Evolutionary conservation across 2,329 filamentous ascomycete genomes (phyloP).

Genomic region (Colletotrichum sp.): DNA sequence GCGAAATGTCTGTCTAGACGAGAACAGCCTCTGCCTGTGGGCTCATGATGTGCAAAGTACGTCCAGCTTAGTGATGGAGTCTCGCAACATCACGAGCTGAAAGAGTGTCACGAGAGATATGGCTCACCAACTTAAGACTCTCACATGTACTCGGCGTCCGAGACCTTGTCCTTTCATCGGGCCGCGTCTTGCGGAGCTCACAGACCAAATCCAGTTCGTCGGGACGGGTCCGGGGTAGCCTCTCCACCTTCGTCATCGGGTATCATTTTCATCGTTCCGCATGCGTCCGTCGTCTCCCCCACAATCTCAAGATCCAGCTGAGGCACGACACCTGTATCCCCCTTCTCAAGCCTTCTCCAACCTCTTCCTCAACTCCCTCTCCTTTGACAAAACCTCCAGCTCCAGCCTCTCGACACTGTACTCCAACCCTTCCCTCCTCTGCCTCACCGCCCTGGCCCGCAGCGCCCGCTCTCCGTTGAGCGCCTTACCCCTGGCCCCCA

Average conservation of each 20-base stretch:
- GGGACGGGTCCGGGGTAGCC: not conserved
- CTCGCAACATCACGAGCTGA: not conserved
- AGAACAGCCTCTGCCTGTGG: not conserved
- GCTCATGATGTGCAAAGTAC: not conserved
- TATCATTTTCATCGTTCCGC: slow-evolving; percentile 6
- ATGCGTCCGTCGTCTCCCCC: not conserved
- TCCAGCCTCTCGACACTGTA: slow-evolving; percentile 88
- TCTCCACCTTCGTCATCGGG: not conserved
- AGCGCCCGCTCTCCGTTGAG: slow-evolving; percentile 61
- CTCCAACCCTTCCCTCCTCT: slow-evolving; percentile 84
- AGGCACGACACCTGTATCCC: not conserved
- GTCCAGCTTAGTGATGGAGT: not conserved
- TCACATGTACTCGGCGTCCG: not conserved
- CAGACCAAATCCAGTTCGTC: not conserved
- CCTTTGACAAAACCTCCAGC: slow-evolving; percentile 81
- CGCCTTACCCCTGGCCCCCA: slow-evolving; percentile 23
- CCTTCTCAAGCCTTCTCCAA: slow-evolving; percentile 42
- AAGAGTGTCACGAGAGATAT: not conserved
- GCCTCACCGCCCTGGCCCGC: slow-evolving; percentile 66
- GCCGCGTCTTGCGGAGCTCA: not conserved
- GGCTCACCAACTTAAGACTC: not conserved
- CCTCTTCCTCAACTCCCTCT: slow-evolving; percentile 61
- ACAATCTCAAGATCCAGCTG: not conserved
- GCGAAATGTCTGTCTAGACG: not conserved
- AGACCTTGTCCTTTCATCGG: not conserved